Evolutionary conservation across 208 protist species (phyloP).

Genomic region (Trichomonas tenax): DNA sequence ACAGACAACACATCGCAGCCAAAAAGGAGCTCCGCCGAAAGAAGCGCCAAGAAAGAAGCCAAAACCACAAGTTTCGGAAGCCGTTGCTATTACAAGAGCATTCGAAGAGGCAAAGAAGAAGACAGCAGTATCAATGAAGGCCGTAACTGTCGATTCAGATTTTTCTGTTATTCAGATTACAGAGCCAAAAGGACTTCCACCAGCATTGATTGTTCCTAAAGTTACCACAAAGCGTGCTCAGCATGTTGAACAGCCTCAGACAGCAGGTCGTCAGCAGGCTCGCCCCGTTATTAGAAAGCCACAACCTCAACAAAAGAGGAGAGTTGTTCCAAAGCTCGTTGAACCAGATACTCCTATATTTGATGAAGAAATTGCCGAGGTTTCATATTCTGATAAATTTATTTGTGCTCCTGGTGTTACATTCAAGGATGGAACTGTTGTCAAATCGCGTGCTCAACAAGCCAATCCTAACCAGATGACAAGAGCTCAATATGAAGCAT

Average conservation of each 20-base stretch:
- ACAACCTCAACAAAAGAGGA: neutral
- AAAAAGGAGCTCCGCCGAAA: neutral
- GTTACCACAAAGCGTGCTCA: neutral
- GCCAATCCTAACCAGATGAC: neutral
- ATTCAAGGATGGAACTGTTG: neutral
- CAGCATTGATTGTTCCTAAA: neutral
- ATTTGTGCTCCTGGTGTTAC: neutral
- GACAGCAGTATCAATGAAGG: neutral
- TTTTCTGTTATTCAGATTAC: slow-evolving; percentile 9
- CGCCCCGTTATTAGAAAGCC: neutral
- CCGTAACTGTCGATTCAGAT: neutral
- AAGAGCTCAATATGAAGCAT: neutral
- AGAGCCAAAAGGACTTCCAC: neutral
- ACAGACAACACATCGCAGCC: neutral
- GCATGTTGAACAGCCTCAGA: neutral
- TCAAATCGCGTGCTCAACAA: neutral
- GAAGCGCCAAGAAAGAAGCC: neutral
- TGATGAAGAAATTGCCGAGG: neutral
- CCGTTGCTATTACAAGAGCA: neutral
- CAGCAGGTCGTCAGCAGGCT: neutral
- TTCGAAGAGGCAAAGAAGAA: neutral
- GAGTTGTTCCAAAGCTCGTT: neutral
- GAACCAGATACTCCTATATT: neutral
- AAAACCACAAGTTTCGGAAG: neutral
- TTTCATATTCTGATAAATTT: neutral